A percentile compares a stretch with the other conserved stretches of the same genome.
These are phyloP conservation scores for Boletus smithii DNA, from an alignment of 1,284 basidiomycete genomes.

Conservation along the genomic window DNA sequence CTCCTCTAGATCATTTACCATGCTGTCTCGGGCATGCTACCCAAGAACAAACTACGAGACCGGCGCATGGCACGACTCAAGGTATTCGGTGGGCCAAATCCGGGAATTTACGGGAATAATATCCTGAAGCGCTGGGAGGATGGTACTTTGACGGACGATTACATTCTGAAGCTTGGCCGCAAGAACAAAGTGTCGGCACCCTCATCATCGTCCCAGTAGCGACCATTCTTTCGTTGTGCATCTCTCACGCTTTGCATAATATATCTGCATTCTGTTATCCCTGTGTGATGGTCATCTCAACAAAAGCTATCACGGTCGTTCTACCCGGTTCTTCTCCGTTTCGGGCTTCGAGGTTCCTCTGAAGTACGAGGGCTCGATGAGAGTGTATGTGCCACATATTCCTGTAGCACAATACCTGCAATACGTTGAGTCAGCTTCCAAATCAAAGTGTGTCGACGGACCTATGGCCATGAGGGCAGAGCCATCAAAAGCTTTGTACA, in stretches of 20 bases:
- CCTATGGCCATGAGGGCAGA: slow-evolving; percentile 69
- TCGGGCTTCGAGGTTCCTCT: slow-evolving; percentile 4
- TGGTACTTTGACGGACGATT: slow-evolving; percentile 55
- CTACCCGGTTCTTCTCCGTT: slow-evolving; percentile 13
- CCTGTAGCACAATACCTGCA: slow-evolving; percentile 65
- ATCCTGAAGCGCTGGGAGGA: slow-evolving; percentile 75
- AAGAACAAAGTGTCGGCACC: slow-evolving; percentile 23
- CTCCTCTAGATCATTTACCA: slow-evolving; percentile 82
- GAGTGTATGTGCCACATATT: slow-evolving; percentile 46
- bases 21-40: slow-evolving; percentile 94
- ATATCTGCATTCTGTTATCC: slow-evolving; percentile 9
- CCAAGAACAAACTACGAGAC: slow-evolving; percentile 91
- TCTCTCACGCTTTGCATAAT: slow-evolving; percentile 3
- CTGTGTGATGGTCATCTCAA: not conserved
- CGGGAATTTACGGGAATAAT: slow-evolving; percentile 66
- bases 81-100: slow-evolving; percentile 76
- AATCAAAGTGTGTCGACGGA: slow-evolving; percentile 30
- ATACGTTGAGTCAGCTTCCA: slow-evolving; percentile 9
- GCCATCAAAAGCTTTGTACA: slow-evolving; percentile 73
- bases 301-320: not conserved
- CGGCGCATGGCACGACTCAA: slow-evolving; percentile 80
- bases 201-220: slow-evolving; percentile 19
- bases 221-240: not conserved
- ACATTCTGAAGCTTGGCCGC: slow-evolving; percentile 39
- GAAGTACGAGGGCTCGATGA: not conserved